A percentile compares a stretch with the other conserved stretches of the same genome.
Evolutionary conservation across 2,329 filamentous ascomycete species (phyloP).

Genomic region (Achaetomium macrosporum): DNA sequence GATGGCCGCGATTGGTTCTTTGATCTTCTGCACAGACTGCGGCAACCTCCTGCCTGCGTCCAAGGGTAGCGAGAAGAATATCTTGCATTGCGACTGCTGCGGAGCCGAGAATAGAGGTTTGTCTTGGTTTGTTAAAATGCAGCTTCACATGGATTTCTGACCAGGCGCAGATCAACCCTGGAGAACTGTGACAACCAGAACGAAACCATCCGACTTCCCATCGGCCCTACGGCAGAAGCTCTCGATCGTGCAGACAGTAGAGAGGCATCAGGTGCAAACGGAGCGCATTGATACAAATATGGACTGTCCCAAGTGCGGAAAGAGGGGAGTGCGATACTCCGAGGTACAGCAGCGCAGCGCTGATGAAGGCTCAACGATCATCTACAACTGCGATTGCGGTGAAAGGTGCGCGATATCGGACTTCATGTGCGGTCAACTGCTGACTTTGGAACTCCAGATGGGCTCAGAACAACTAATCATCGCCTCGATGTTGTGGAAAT

Average conservation of each 20-base stretch:
- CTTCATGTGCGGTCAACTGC: not conserved
- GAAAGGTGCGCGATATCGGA: slow-evolving; percentile 57
- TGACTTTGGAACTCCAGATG: slow-evolving; percentile 20
- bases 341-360: slow-evolving; percentile 83
- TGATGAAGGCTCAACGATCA: slow-evolving; percentile 90
- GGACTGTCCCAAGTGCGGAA: slow-evolving; percentile 77
- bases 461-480: slow-evolving; percentile 26
- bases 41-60: slow-evolving; percentile 83
- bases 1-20: slow-evolving; percentile 85
- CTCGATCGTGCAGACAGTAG: slow-evolving; percentile 79
- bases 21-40: slow-evolving; percentile 90
- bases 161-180: slow-evolving; percentile 17
- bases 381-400: slow-evolving; percentile 84
- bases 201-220: slow-evolving; percentile 86
- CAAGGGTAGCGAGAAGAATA: slow-evolving; percentile 67
- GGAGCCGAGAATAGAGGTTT: slow-evolving; percentile 78
- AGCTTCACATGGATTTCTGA: slow-evolving; percentile 8
- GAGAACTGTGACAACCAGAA: slow-evolving; percentile 65
- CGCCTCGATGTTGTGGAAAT: not conserved
- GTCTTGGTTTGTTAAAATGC: not conserved
- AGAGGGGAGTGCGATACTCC: slow-evolving; percentile 76
- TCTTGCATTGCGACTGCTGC: slow-evolving; percentile 79
- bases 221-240: slow-evolving; percentile 81
- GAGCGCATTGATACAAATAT: slow-evolving; percentile 55
- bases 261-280: slow-evolving; percentile 69